Evolutionary conservation across 192 early-diverging fungal species (phyloP).

Genomic region (Coemansia sp.): DNA sequence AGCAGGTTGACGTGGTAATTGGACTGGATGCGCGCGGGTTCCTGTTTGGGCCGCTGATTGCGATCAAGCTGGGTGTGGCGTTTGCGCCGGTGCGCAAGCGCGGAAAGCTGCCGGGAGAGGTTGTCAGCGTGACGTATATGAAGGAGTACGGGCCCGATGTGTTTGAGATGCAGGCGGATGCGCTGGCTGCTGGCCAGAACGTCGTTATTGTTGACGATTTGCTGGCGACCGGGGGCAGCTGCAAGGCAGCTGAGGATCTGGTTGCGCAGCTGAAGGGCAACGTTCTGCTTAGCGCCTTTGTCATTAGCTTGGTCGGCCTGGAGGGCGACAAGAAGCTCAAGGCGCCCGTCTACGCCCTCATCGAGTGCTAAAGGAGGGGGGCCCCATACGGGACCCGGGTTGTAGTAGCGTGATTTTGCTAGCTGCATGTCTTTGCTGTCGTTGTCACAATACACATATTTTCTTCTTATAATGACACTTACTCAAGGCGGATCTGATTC

Average conservation of each 20-base stretch:
- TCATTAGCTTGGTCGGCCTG: constrained; percentile 86
- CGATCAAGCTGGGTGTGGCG: constrained; percentile 78
- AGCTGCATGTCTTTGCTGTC: not conserved
- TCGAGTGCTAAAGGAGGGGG: constrained; percentile 55
- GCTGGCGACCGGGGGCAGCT: constrained; percentile 91
- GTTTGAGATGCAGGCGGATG: constrained; percentile 89
- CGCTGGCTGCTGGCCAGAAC: constrained; percentile 75
- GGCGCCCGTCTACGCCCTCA: constrained; percentile 85
- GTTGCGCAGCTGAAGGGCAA: constrained; percentile 71
- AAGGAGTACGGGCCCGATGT: constrained; percentile 97
- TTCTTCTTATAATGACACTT: not conserved
- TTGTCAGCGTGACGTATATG: constrained; percentile 68
- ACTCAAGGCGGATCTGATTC: not conserved
- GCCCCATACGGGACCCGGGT: not conserved
- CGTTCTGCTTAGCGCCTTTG: constrained; percentile 84
- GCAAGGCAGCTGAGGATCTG: constrained; percentile 81
- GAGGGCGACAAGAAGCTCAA: constrained; percentile 77
- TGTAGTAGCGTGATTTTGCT: not conserved
- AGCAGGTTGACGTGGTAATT: constrained; percentile 86
- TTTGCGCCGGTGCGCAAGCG: constrained; percentile 97
- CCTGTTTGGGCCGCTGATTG: constrained; percentile 91
- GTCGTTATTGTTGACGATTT: constrained; percentile 96
- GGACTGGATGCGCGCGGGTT: constrained; percentile 98
- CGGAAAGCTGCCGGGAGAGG: constrained; percentile 91
- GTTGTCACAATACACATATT: not conserved